Percentiles rank a stretch among this genome's conserved stretches.
These are phyloP conservation scores for Colletotrichum phormii DNA, from an alignment of 2,329 filamentous ascomycete species.

Conservation along the genomic window DNA sequence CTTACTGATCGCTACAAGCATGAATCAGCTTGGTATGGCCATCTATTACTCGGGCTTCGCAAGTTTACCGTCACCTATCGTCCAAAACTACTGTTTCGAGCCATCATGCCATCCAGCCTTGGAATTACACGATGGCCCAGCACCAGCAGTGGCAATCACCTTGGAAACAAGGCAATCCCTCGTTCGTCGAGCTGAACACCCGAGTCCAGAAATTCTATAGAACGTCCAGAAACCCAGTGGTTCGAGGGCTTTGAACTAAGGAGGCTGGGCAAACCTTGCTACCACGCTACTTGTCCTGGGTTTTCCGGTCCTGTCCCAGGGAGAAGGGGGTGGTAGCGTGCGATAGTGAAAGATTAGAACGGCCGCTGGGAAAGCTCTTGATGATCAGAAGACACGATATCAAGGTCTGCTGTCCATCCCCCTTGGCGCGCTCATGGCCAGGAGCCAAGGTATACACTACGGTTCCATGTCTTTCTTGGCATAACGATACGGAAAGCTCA, in stretches of 20 bases:
- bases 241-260: conserved; percentile 14
- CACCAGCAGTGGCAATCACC: neutral
- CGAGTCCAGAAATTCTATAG: conserved; percentile 27
- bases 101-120: conserved; percentile 25
- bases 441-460: conserved; percentile 10
- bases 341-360: neutral
- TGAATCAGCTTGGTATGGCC: conserved; percentile 3
- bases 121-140: conserved; percentile 25
- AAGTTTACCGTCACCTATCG: conserved; percentile 1
- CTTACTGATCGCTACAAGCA: conserved; percentile 3
- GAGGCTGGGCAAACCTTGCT: conserved; percentile 26
- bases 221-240: conserved; percentile 12
- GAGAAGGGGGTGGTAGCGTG: neutral
- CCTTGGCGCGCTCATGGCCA: conserved; percentile 7
- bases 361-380: neutral
- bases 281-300: neutral
- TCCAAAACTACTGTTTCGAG: conserved; percentile 32
- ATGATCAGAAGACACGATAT: conserved; percentile 21
- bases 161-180: conserved; percentile 12
- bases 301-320: conserved; percentile 21
- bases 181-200: conserved; percentile 2
- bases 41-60: neutral
- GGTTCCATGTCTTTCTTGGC: conserved; percentile 28
- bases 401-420: conserved; percentile 10
- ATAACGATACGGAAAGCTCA: conserved; percentile 5